phyloP scores from a whole-genome alignment of 192 early-diverging fungal species.

The Coemansia sp. region DNA sequence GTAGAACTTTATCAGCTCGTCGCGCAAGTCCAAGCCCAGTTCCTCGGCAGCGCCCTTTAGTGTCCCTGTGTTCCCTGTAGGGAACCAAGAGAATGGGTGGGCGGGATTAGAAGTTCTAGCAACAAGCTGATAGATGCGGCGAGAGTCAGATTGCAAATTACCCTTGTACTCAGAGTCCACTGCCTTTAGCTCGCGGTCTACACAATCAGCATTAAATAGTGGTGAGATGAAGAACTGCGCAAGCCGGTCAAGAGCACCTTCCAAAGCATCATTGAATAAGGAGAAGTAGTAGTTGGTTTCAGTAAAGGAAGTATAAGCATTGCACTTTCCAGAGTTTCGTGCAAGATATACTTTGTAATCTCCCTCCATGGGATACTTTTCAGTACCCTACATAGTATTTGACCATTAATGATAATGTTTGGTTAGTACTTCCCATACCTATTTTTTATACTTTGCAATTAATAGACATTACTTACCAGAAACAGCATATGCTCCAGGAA shows the following conservation, averaged over 20 bases:
- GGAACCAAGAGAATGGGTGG: conserved; percentile 83
- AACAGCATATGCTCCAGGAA: conserved; percentile 74
- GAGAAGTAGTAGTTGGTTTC: conserved; percentile 30
- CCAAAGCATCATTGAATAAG: conserved; percentile 50
- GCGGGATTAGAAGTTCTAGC: conserved; percentile 48
- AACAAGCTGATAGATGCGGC: neutral
- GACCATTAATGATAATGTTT: neutral
- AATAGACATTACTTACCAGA: conserved; percentile 32
- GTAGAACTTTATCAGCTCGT: conserved; percentile 82
- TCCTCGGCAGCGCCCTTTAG: conserved; percentile 57
- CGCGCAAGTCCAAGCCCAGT: conserved; percentile 72
- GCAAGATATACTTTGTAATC: conserved; percentile 56
- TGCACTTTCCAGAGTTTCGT: conserved; percentile 28
- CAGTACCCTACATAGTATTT: conserved; percentile 53
- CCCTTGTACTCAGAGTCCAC: conserved; percentile 94
- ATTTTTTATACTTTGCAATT: too few relatives aligned
- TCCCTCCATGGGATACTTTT: conserved; percentile 71
- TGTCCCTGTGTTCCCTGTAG: conserved; percentile 82
- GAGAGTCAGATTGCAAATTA: conserved; percentile 69
- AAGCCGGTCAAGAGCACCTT: conserved; percentile 70
- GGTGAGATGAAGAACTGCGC: conserved; percentile 90
- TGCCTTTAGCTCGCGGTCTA: conserved; percentile 85
- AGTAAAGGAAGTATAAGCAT: conserved; percentile 28
- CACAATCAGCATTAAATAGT: conserved; percentile 79
- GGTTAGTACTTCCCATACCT: neutral